These are phyloP conservation scores for Phytophthora pinifolia DNA, from an alignment of 352 stramenopile species.

Conservation along the genomic window DNA sequence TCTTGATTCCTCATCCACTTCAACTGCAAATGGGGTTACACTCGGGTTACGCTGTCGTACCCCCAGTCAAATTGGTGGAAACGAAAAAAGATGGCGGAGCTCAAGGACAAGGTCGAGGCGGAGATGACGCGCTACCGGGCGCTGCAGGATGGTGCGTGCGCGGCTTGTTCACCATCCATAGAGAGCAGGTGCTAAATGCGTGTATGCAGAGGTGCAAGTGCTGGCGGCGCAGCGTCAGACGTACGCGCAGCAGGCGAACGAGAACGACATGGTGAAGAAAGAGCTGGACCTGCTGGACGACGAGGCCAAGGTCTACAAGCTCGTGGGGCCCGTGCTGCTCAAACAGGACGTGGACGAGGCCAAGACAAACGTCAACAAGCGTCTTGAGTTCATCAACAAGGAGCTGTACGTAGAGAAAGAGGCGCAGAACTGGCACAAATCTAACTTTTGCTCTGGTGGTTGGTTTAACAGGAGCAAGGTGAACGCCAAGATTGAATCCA, in stretches of 20 bases:
- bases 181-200: neutral
- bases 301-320: slow-evolving; percentile 93
- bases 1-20: no score
- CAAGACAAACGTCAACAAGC: slow-evolving; percentile 94
- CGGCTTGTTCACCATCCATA: neutral
- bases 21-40: no score
- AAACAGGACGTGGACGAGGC: slow-evolving; percentile 94
- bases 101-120: slow-evolving; percentile 84
- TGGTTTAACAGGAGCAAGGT: slow-evolving; percentile 70
- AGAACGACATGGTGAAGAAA: slow-evolving; percentile 97
- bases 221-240: slow-evolving; percentile 88
- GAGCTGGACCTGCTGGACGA: slow-evolving; percentile 88
- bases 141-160: slow-evolving; percentile 86
- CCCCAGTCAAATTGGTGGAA: slow-evolving; percentile 7
- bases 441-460: no score
- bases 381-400: slow-evolving; percentile 95
- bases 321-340: slow-evolving; percentile 94
- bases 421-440: neutral
- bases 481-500: slow-evolving; percentile 84
- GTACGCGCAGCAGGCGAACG: slow-evolving; percentile 92
- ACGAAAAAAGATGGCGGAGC: slow-evolving; percentile 26
- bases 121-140: slow-evolving; percentile 90
- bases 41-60: no score
- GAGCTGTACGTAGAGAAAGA: slow-evolving; percentile 70
- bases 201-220: slow-evolving; percentile 66